Conservation (phyloP, 495 filamentous ascomycete genomes). For the Aspergillus sparsus region DNA sequence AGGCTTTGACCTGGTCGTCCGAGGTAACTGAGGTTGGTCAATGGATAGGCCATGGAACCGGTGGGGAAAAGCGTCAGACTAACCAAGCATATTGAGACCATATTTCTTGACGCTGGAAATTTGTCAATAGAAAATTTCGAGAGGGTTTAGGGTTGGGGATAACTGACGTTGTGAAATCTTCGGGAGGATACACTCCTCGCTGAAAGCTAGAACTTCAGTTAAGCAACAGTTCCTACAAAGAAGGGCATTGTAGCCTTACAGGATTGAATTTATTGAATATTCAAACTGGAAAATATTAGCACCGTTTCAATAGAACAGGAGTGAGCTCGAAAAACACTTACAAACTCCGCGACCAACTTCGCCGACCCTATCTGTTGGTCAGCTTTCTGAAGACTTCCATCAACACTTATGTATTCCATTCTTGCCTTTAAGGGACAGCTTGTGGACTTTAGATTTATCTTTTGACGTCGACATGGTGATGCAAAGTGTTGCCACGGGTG, state of each 20-base stretch:
- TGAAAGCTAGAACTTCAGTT: slow-evolving; percentile 65
- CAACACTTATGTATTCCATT: background rate
- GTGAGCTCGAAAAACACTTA: slow-evolving; percentile 47
- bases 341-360: slow-evolving; percentile 92
- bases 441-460: slow-evolving; percentile 91
- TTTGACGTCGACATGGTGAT: slow-evolving; percentile 55
- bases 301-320: slow-evolving; percentile 13
- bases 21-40: slow-evolving; percentile 63
- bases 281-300: slow-evolving; percentile 67
- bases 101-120: slow-evolving; percentile 86
- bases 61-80: slow-evolving; percentile 20
- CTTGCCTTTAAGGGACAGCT: slow-evolving; percentile 85
- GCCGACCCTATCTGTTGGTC: slow-evolving; percentile 60
- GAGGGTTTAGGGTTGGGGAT: background rate
- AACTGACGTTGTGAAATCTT: slow-evolving; percentile 92
- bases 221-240: slow-evolving; percentile 9
- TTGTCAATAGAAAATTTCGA: slow-evolving; percentile 3
- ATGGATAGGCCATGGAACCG: background rate
- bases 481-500: background rate
- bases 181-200: slow-evolving; percentile 93
- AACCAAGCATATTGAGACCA: slow-evolving; percentile 95
- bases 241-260: slow-evolving; percentile 48
- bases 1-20: slow-evolving; percentile 97
- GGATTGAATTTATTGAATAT: slow-evolving; percentile 93
- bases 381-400: slow-evolving; percentile 21